Evolutionary conservation across 345 rosid genomes (phyloP).

Genomic region (Atalantia buxifolia): DNA sequence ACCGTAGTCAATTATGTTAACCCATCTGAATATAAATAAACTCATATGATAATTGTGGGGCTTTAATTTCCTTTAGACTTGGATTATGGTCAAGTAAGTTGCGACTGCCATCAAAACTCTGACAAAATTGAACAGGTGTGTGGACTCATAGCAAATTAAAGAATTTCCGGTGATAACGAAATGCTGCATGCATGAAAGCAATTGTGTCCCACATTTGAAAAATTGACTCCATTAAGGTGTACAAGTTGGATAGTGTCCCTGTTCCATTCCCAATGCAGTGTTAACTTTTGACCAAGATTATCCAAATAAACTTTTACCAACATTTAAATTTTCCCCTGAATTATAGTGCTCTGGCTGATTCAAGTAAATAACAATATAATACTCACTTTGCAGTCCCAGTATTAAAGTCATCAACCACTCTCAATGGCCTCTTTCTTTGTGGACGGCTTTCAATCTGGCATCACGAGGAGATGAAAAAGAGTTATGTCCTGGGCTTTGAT

Average conservation of each 20-base stretch:
- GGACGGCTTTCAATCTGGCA: slow-evolving; percentile 55
- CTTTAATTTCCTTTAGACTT: neutral
- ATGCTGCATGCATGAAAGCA: neutral
- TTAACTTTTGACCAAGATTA: neutral
- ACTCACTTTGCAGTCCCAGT: slow-evolving; percentile 52
- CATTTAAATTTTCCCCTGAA: neutral
- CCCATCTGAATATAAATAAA: neutral
- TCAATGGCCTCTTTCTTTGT: slow-evolving; percentile 44
- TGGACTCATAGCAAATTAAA: neutral
- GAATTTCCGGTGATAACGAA: neutral
- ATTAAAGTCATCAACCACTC: slow-evolving; percentile 54
- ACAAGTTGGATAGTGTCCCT: neutral
- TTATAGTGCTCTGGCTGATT: neutral
- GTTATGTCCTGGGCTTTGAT: neutral
- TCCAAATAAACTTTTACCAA: neutral
- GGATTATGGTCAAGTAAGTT: neutral
- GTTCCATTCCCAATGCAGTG: neutral
- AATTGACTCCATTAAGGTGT: neutral
- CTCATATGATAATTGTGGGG: neutral
- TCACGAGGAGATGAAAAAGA: neutral
- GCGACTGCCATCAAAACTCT: neutral
- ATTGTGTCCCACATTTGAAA: neutral
- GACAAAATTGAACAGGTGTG: neutral
- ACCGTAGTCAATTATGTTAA: neutral
- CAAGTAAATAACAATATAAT: neutral